Conservation (phyloP, 495 filamentous ascomycete genomes). For the Aspergillus saccharolyticus region DNA sequence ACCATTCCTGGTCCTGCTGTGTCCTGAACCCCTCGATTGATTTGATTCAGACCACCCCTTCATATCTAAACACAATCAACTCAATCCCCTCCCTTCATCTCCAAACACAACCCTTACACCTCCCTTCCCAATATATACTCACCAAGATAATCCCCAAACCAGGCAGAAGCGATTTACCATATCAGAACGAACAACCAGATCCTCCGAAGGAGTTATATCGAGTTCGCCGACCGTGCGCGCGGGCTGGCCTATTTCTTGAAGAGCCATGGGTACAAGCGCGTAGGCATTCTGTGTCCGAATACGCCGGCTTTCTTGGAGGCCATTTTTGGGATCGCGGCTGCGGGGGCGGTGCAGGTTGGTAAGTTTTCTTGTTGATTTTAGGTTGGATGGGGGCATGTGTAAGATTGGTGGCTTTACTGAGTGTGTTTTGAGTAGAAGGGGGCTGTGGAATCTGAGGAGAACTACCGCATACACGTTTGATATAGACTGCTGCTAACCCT, state of each 20-base stretch:
- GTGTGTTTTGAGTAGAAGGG: no score
- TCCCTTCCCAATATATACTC: not conserved
- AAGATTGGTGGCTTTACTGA: no score
- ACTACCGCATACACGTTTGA: not conserved
- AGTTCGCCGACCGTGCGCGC: constrained; percentile 76
- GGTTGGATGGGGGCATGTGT: no score
- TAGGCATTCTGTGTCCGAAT: constrained; percentile 82
- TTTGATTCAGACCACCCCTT: no score
- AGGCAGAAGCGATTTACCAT: constrained; percentile 84
- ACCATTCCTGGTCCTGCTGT: no score
- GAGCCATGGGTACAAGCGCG: constrained; percentile 61
- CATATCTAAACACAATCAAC: no score
- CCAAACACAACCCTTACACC: no score
- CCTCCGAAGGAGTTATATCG: constrained; percentile 69
- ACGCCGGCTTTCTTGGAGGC: constrained; percentile 91
- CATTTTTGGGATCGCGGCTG: constrained; percentile 84
- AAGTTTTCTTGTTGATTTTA: constrained; percentile 1
- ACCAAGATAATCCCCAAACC: not conserved
- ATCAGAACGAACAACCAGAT: constrained; percentile 70
- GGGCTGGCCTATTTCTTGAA: constrained; percentile 83
- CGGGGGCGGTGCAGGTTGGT: constrained; percentile 74
- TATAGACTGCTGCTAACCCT: not conserved
- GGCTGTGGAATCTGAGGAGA: no score
- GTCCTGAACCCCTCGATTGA: no score
- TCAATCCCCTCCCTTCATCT: no score